These are phyloP conservation scores for Stromatinia cepivora DNA, from an alignment of 2,329 filamentous ascomycete species.

Conservation along the genomic window DNA sequence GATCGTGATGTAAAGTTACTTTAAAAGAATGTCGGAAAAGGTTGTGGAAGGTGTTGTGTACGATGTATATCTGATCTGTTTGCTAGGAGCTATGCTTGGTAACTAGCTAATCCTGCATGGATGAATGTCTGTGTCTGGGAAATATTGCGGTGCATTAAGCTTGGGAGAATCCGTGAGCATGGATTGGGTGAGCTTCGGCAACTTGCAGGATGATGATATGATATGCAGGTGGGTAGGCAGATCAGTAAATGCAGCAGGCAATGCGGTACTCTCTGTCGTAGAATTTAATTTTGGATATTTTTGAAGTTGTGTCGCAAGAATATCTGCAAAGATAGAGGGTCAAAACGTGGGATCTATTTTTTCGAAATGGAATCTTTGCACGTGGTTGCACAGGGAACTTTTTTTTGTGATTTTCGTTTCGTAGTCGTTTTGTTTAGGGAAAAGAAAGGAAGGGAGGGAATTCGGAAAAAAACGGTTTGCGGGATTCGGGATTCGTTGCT, in stretches of 20 bases:
- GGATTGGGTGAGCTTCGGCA: constrained; percentile 17
- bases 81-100: constrained; percentile 11
- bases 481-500: not conserved
- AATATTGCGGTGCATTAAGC: constrained; percentile 4
- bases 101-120: not conserved
- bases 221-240: constrained; percentile 17
- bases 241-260: constrained; percentile 1
- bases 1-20: not conserved
- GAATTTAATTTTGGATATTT: constrained; percentile 1
- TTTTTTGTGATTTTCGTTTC: not conserved
- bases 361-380: not conserved
- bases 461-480: not conserved
- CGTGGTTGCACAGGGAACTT: not conserved
- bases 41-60: constrained; percentile 15
- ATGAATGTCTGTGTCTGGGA: not conserved
- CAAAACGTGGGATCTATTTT: constrained; percentile 18
- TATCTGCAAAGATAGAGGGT: not conserved
- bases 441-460: not conserved
- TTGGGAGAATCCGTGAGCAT: constrained; percentile 1
- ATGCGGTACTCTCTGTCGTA: constrained; percentile 10
- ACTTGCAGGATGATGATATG: constrained; percentile 14
- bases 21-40: constrained; percentile 9
- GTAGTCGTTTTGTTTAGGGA: not conserved
- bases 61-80: constrained; percentile 12
- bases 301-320: no score